Conservation (phyloP, 768 basidiomycete genomes). For the Suillus plorans region DNA sequence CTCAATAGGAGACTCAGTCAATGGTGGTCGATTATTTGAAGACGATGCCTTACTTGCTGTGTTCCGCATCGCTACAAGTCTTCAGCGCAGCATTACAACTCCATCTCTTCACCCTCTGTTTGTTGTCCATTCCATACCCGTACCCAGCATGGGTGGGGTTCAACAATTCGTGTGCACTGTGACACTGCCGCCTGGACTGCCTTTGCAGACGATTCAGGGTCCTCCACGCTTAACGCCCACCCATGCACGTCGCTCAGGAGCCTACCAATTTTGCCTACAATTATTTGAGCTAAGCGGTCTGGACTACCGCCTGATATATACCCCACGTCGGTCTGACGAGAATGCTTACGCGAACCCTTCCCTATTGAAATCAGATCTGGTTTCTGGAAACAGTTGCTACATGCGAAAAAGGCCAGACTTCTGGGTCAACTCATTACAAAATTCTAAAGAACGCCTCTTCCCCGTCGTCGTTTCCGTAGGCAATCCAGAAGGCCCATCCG, state of each 20-base stretch:
- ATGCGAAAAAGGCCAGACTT: constrained; percentile 60
- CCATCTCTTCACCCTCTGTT: constrained; percentile 18
- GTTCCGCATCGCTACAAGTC: constrained; percentile 45
- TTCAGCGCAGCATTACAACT: constrained; percentile 12
- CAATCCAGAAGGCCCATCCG: constrained; percentile 22
- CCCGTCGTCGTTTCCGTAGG: constrained; percentile 43
- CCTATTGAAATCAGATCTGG: constrained; percentile 21
- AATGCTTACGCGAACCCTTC: not conserved
- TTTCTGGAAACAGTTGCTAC: constrained; percentile 53
- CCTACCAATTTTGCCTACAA: constrained; percentile 52
- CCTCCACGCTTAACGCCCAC: constrained; percentile 43
- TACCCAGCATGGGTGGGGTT: constrained; percentile 19
- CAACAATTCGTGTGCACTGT: constrained; percentile 48
- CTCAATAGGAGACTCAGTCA: constrained; percentile 60
- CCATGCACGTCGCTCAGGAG: constrained; percentile 59
- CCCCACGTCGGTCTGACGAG: constrained; percentile 5
- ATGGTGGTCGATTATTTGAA: constrained; percentile 57
- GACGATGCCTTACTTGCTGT: constrained; percentile 58
- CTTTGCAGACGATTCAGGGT: constrained; percentile 43
- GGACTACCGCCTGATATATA: constrained; percentile 46
- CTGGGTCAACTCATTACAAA: constrained; percentile 50
- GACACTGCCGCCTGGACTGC: constrained; percentile 43
- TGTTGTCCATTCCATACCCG: constrained; percentile 8
- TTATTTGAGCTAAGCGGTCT: constrained; percentile 52
- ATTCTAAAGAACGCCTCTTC: constrained; percentile 19